Evolutionary conservation across 768 basidiomycete species (phyloP), one percentile per base, ranked within the genome.

Genomic region (Boletus tylopilopsis): DNA sequence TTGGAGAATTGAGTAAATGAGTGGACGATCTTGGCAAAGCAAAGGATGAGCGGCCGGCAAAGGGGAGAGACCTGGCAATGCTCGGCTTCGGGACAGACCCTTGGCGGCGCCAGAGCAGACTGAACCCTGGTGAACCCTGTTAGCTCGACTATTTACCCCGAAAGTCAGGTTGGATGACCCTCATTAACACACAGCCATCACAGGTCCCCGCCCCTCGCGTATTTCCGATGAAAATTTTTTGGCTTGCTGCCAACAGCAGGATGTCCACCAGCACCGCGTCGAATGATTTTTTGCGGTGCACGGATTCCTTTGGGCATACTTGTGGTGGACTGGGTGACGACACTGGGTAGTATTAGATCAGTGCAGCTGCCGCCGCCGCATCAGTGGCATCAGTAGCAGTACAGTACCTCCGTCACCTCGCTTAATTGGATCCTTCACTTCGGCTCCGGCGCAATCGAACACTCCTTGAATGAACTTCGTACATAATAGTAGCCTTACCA

Each of bases 171-270:
- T 54, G 54, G 49, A 54, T 42, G 64, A 61, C 59, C 57, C 62
- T 64, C 65, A 64, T 66, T 66, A 62, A 53, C 64, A 68, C 67
- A 68, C 67, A 68, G 67, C 67, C 67, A 57, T 68, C 62, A 52
- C 56, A 68, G 67, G 67, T 68, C 67, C 67, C 67, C 67, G 67
- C 67, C 60, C n/a, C 49, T 70, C 67, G 67, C 67, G 61, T 70
- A 68, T 70, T 61, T 56, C 67, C 68, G 67, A 49, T 57, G 62
- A 68, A 68, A 68, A 15, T 58, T 67, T 68, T 68, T 60, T 55
- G 57, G 50, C 37, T 42, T 50, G 53, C 53, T 40, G 45, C 48
- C 50, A 55, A 54, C 56, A 59, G 57, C 54, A 62, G 57, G 51
- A 52, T 50, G 33, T 29, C 43, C 50, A 49, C 44, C 54, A 47